A percentile compares a stretch with the other conserved stretches of the same genome.
phyloP scores from a whole-genome alignment of 2,329 filamentous ascomycete genomes.

The Neocucurbitaria cava region DNA sequence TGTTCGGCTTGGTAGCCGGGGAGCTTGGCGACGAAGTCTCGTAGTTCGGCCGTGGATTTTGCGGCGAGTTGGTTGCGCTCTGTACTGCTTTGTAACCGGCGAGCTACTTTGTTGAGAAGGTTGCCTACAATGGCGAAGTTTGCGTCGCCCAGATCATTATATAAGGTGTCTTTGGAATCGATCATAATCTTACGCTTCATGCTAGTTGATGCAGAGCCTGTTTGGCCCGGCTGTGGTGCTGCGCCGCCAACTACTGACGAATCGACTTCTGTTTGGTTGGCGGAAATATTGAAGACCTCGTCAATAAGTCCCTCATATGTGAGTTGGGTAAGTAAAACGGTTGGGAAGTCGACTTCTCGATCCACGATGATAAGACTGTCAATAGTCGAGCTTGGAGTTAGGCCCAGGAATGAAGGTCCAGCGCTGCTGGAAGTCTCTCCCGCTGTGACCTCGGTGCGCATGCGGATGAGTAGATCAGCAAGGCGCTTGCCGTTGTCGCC shows the following conservation, averaged over 20 bases:
- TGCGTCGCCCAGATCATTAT: conserved; percentile 83
- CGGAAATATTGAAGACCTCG: conserved; percentile 87
- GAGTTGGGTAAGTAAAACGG: conserved; percentile 88
- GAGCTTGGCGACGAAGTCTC: conserved; percentile 93
- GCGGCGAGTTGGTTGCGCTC: conserved; percentile 80
- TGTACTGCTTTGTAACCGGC: conserved; percentile 84
- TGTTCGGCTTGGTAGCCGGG: conserved; percentile 93
- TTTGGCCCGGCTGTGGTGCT: conserved; percentile 64
- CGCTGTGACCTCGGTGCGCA: conserved; percentile 87
- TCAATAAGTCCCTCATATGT: conserved; percentile 97
- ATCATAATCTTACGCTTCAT: conserved; percentile 87
- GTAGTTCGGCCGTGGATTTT: conserved; percentile 88
- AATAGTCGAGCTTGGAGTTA: conserved; percentile 84
- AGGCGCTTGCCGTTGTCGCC: conserved; percentile 92
- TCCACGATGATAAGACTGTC: conserved; percentile 96
- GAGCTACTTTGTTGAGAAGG: conserved; percentile 87
- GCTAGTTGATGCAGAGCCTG: conserved; percentile 55
- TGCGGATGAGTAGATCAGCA: conserved; percentile 84
- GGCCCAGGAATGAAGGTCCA: conserved; percentile 64
- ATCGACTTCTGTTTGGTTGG: conserved; percentile 93
- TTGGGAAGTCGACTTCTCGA: conserved; percentile 92
- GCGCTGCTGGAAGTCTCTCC: conserved; percentile 72
- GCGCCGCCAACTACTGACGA: conserved; percentile 84
- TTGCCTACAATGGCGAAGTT: conserved; percentile 96
- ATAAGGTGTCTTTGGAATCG: conserved; percentile 88